Evolutionary conservation across 169 alveolate species (phyloP).

Genomic region (Amoebophrya sp.): DNA sequence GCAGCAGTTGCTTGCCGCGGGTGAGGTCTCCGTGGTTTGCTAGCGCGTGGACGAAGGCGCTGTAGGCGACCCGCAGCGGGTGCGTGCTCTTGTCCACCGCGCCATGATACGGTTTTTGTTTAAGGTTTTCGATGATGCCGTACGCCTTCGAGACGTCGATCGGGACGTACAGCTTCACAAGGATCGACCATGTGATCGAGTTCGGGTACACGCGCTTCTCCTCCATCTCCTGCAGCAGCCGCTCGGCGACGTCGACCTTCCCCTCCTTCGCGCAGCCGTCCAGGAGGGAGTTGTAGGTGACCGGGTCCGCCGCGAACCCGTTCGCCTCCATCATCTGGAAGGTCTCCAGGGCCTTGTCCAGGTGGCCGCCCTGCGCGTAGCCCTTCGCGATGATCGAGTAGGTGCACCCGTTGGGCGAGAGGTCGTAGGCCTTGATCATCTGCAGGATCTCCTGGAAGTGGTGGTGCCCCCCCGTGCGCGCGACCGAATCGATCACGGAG

Average conservation of each 20-base stretch:
- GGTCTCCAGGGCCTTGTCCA: background rate
- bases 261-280: slow-evolving; percentile 18
- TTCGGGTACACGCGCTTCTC: background rate
- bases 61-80: background rate
- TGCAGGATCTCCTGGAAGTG: background rate
- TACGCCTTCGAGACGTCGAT: background rate
- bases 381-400: background rate
- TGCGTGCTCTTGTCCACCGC: too few relatives aligned
- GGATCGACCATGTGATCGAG: background rate
- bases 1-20: background rate
- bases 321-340: background rate
- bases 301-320: slow-evolving; percentile 4
- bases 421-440: background rate
- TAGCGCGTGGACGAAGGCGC: background rate
- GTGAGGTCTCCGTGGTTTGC: background rate
- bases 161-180: background rate
- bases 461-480: background rate
- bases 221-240: slow-evolving; percentile 9
- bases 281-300: slow-evolving; percentile 11
- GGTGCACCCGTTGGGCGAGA: background rate
- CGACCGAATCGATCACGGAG: background rate
- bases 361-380: background rate
- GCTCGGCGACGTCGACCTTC: slow-evolving; percentile 6
- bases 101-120: background rate
- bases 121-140: background rate